phyloP scores from a whole-genome alignment of 179 eudicot species.

The Silene vulgaris region DNA sequence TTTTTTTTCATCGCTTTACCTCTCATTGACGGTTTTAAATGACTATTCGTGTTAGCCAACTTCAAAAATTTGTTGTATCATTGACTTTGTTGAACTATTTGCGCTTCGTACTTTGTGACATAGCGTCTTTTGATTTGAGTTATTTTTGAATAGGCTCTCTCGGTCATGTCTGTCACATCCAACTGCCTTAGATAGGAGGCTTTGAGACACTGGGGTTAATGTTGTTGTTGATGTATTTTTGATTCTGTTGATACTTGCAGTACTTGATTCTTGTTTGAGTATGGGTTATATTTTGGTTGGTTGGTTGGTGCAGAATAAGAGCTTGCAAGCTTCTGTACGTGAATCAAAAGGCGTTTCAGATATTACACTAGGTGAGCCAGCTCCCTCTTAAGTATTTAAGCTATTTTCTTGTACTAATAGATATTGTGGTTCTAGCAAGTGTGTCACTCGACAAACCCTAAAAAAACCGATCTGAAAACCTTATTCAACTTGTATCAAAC shows the following conservation, averaged over 20 bases:
- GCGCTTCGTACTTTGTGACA: not conserved
- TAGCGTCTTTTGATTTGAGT: not conserved
- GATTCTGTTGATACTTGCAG: not conserved
- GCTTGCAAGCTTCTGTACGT: slow-evolving; percentile 56
- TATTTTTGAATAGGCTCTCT: not conserved
- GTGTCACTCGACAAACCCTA: not conserved
- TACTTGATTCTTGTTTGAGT: slow-evolving; percentile 2
- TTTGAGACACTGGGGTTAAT: not conserved
- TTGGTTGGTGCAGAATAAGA: slow-evolving; percentile 50
- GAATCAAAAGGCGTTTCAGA: slow-evolving; percentile 64
- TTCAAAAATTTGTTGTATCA: not conserved
- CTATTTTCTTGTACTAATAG: slow-evolving; percentile 1
- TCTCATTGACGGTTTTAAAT: not conserved
- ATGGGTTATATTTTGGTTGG: slow-evolving; percentile 18
- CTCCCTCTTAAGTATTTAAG: slow-evolving; percentile 13
- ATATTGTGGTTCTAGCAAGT: not conserved
- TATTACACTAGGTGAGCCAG: slow-evolving; percentile 51
- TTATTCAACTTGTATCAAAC: not conserved
- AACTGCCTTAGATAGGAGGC: not conserved
- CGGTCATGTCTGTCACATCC: not conserved
- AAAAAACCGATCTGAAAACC: not conserved
- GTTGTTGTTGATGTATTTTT: not conserved
- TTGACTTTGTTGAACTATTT: not conserved
- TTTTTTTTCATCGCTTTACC: not conserved
- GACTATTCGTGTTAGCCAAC: not conserved